Evolutionary conservation across 495 filamentous ascomycete genomes (phyloP), one percentile per base, ranked within the genome.

Genomic region (Letharia lupina): DNA sequence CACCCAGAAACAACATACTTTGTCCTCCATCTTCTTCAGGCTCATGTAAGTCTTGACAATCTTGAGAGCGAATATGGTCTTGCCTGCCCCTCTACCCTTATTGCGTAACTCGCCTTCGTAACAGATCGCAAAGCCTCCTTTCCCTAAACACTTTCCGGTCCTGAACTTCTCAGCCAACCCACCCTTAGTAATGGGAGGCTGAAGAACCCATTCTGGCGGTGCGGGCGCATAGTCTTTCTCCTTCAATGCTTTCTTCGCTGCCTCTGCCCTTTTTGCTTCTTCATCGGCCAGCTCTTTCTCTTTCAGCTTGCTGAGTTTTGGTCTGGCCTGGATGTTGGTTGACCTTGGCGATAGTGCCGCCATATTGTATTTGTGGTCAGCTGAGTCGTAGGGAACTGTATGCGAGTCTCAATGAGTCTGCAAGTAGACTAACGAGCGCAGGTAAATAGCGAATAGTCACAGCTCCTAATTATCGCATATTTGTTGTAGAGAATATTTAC

Each of bases 101-200:
- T 84, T 83, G 33, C 82, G 75, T 52, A 91, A 74, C 64, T 87
- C 84, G 4, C 91, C 94, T 57, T 88, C 80, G 68, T 89, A 94
- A 75, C 94, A 97, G 39, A 96, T 89, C 28, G 94, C 94, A 73
- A 98, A 98, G 0, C 94, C 94, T 56, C 94, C 94, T 77, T 94
- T 96, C 0, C 94, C 94, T 54, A 98, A 79, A 62, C 89, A 85
- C 50, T 79, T 82, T n/a, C 93, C 94, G 10, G 91, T 89, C 48
- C 85, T 82, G 79, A 96, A 98, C 61, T 84, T 81, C 66, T 90
- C 87, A 61, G 88, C 87, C 76, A 89, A 81, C 70, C 83, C 82
- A 48, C 85, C 83, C 63, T 86, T 75, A 63, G 75, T 70, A 72
- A 80, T 78, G 47, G 82, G 74, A 60, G 91, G 91, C 73, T 96